phyloP scores from a whole-genome alignment of 73 alveolate species.

The Effrenium voratum region DNA sequence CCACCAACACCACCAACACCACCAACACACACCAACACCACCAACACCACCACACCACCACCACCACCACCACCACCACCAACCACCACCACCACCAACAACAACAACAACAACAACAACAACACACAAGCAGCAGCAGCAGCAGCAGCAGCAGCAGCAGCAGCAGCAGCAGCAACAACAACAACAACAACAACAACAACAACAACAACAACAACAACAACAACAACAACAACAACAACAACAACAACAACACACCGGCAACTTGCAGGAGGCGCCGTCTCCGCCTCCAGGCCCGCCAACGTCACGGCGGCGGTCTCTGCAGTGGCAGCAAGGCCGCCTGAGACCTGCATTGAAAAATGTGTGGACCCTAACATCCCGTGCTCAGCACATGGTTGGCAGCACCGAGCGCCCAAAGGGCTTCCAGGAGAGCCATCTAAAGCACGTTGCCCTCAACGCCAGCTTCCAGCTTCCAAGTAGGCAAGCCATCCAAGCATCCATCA shows the following conservation, averaged over 20 bases:
- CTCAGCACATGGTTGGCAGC: too few relatives aligned
- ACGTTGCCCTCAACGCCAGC: too few relatives aligned
- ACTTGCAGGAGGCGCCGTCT: conserved; percentile 46
- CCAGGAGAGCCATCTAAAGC: too few relatives aligned
- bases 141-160: neutral
- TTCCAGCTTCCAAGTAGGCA: too few relatives aligned
- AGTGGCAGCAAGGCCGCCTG: conserved; percentile 3
- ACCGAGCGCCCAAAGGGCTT: too few relatives aligned
- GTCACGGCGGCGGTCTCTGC: conserved; percentile 79
- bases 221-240: neutral
- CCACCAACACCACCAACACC: too few relatives aligned
- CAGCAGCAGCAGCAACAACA: neutral
- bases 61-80: too few relatives aligned
- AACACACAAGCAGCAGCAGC: neutral
- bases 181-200: neutral
- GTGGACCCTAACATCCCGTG: too few relatives aligned
- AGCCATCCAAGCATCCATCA: too few relatives aligned
- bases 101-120: neutral
- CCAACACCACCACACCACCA: too few relatives aligned
- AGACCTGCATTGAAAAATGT: too few relatives aligned
- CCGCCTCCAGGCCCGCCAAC: conserved; percentile 64
- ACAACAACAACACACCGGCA: neutral
- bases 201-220: neutral
- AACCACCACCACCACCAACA: neutral
- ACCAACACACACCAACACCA: too few relatives aligned